Evolutionary conservation across 2,329 filamentous ascomycete species (phyloP).

Genomic region (Alternaria postmessia): DNA sequence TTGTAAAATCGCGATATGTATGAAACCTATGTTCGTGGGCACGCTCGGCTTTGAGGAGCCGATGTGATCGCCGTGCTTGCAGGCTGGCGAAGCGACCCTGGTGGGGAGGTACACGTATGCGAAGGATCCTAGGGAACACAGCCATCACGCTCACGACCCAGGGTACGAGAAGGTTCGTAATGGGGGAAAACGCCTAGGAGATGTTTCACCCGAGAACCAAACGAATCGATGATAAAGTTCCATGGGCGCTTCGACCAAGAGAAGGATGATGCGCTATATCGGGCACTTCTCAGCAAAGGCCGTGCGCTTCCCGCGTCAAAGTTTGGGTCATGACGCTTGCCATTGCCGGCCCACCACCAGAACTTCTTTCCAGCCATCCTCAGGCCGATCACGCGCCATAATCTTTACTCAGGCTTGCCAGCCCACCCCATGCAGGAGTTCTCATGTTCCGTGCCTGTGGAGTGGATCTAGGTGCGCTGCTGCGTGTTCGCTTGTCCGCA

Average conservation of each 20-base stretch:
- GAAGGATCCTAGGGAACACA: background rate
- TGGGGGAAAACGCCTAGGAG: background rate
- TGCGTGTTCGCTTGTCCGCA: constrained; percentile 9
- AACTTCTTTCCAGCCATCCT: constrained; percentile 7
- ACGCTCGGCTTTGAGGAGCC: constrained; percentile 19
- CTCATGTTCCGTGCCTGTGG: background rate
- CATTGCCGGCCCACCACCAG: constrained; percentile 5
- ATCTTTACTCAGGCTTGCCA: background rate
- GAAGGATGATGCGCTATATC: constrained; percentile 2
- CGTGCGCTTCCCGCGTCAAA: constrained; percentile 13
- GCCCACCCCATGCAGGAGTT: constrained; percentile 4
- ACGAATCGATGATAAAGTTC: background rate
- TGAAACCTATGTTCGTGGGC: background rate
- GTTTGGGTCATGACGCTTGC: constrained; percentile 13
- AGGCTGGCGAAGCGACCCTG: background rate
- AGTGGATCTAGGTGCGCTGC: constrained; percentile 15
- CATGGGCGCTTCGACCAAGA: constrained; percentile 1
- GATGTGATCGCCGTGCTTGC: constrained; percentile 7
- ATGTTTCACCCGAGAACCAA: background rate
- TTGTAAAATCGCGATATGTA: constrained; percentile 9
- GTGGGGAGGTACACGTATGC: background rate
- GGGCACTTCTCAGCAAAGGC: background rate
- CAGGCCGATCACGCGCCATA: background rate
- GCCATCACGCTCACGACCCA: constrained; percentile 1
- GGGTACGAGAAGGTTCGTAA: background rate